phyloP scores from a whole-genome alignment of 495 filamentous ascomycete species.

The Choiromyces venosus region DNA sequence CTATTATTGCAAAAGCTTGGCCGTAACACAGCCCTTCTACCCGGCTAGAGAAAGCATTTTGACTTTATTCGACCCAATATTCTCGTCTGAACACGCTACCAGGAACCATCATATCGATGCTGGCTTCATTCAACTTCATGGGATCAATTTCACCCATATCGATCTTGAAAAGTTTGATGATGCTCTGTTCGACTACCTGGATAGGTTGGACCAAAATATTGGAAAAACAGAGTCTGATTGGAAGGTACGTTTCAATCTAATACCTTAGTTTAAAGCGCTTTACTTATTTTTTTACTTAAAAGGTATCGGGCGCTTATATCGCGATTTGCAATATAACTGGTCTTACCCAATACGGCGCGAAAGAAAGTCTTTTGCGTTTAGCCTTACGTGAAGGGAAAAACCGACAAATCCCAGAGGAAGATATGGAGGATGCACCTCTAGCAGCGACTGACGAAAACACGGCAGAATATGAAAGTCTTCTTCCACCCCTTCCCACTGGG shows the following conservation, averaged over 20 bases:
- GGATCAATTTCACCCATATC: constrained; percentile 52
- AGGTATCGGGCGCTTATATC: constrained; percentile 54
- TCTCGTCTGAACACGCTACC: constrained; percentile 42
- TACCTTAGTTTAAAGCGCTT: background rate
- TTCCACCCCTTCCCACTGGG: constrained; percentile 34
- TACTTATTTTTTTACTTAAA: background rate
- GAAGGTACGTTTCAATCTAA: constrained; percentile 37
- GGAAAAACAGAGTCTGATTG: constrained; percentile 48
- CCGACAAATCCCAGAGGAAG: constrained; percentile 18
- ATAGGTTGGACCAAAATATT: constrained; percentile 50
- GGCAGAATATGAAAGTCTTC: constrained; percentile 34
- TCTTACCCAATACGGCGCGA: constrained; percentile 56
- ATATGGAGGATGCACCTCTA: constrained; percentile 25
- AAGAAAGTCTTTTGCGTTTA: constrained; percentile 46
- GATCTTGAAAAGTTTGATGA: constrained; percentile 46
- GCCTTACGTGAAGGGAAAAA: constrained; percentile 37
- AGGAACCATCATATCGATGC: constrained; percentile 34
- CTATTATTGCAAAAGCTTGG: constrained; percentile 53
- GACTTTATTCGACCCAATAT: constrained; percentile 57
- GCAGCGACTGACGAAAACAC: constrained; percentile 17
- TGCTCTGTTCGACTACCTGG: constrained; percentile 46
- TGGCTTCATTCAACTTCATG: constrained; percentile 55
- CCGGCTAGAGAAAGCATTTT: constrained; percentile 57
- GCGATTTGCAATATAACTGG: constrained; percentile 59
- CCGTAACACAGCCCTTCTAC: constrained; percentile 46